A percentile compares a stretch with the other conserved stretches of the same genome.
phyloP scores from a whole-genome alignment of 1,139 yeast species.

The Maudiozyma humilis region DNA sequence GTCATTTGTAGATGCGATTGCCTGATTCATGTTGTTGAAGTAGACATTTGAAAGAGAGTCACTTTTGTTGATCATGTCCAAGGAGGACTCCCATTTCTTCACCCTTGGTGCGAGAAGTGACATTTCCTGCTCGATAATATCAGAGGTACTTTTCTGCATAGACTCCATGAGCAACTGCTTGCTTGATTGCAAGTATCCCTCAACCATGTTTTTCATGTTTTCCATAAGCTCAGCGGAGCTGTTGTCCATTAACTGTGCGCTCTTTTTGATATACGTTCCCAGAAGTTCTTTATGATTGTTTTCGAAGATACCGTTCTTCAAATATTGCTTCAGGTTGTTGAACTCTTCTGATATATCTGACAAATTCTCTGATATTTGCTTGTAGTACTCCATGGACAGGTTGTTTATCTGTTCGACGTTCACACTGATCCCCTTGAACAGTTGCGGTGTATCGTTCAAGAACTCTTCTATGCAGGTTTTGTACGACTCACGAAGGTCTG shows the following conservation, averaged over 20 bases:
- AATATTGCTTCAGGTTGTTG: conserved; percentile 30
- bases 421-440: conserved; percentile 16
- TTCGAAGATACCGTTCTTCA: conserved; percentile 31
- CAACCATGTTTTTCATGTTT: conserved; percentile 23
- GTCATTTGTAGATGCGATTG: conserved; percentile 15
- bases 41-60: conserved; percentile 30
- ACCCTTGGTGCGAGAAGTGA: conserved; percentile 27
- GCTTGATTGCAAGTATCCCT: conserved; percentile 27
- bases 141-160: conserved; percentile 27
- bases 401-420: conserved; percentile 12
- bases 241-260: conserved; percentile 26
- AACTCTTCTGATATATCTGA: conserved; percentile 30
- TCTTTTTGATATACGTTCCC: conserved; percentile 22
- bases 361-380: conserved; percentile 20
- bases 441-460: conserved; percentile 19
- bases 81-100: conserved; percentile 31
- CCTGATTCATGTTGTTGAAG: conserved; percentile 16
- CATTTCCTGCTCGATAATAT: conserved; percentile 31
- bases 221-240: conserved; percentile 27
- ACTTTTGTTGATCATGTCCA: conserved; percentile 31
- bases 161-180: conserved; percentile 26
- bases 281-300: conserved; percentile 30
- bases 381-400: conserved; percentile 15
- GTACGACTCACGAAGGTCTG: conserved; percentile 19
- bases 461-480: conserved; percentile 21